phyloP scores from a whole-genome alignment of 192 early-diverging fungal genomes.

The Backusella mclennaniae region DNA sequence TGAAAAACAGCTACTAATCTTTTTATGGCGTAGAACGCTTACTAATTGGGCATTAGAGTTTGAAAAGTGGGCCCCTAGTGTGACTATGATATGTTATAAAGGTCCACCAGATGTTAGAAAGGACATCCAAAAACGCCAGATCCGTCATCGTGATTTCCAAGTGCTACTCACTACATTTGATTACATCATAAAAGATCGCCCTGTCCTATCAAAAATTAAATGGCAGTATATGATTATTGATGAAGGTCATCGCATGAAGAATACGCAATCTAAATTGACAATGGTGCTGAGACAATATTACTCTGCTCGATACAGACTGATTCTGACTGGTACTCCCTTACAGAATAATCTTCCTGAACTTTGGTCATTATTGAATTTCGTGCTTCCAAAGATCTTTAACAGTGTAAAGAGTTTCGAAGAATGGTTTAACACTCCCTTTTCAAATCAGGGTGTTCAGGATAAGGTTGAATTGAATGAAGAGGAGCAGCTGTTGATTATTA shows the following conservation, averaged over 20 bases:
- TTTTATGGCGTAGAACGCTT: slow-evolving; percentile 58
- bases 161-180: slow-evolving; percentile 96
- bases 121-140: slow-evolving; percentile 63
- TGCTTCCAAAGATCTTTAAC: slow-evolving; percentile 93
- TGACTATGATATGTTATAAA: slow-evolving; percentile 90
- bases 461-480: slow-evolving; percentile 95
- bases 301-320: slow-evolving; percentile 82
- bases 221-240: slow-evolving; percentile 99
- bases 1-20: neutral
- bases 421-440: slow-evolving; percentile 97
- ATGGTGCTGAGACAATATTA: slow-evolving; percentile 86
- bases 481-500: slow-evolving; percentile 93
- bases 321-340: slow-evolving; percentile 95
- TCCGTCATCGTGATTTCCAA: slow-evolving; percentile 85
- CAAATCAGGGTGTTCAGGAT: slow-evolving; percentile 74
- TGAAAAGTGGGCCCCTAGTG: slow-evolving; percentile 95
- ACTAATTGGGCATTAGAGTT: slow-evolving; percentile 98
- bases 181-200: slow-evolving; percentile 92
- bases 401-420: slow-evolving; percentile 96
- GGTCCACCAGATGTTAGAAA: slow-evolving; percentile 79
- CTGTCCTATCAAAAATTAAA: slow-evolving; percentile 81
- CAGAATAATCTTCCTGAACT: slow-evolving; percentile 97
- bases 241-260: slow-evolving; percentile 99
- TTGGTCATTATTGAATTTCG: slow-evolving; percentile 95
- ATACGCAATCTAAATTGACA: slow-evolving; percentile 83